Conservation (phyloP, 176 grass and related monocot species). For the Aegilops tauschii region DNA sequence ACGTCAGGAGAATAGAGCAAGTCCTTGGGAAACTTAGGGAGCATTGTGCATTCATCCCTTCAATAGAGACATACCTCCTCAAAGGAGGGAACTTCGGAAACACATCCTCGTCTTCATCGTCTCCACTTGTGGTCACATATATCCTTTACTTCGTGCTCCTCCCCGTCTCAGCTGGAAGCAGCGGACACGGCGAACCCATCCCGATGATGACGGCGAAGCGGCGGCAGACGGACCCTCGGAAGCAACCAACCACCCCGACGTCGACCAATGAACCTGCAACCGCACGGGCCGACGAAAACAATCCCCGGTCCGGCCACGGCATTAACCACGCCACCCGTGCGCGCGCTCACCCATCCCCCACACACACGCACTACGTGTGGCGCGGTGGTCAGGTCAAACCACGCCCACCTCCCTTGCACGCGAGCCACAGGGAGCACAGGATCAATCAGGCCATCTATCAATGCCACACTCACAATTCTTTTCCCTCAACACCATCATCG, state of each 20-base stretch:
- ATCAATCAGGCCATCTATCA: neutral
- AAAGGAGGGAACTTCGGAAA: too few relatives aligned
- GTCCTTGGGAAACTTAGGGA: too few relatives aligned
- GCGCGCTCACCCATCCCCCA: too few relatives aligned
- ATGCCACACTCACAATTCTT: neutral
- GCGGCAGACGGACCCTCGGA: neutral
- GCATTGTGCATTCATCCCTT: too few relatives aligned
- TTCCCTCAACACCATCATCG: neutral
- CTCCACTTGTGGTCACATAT: too few relatives aligned
- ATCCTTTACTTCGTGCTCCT: neutral
- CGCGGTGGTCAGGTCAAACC: neutral
- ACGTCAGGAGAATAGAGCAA: too few relatives aligned
- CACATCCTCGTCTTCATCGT: too few relatives aligned
- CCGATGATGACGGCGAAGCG: neutral
- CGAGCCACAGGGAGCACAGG: too few relatives aligned
- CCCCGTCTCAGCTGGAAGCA: neutral
- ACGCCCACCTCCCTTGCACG: too few relatives aligned
- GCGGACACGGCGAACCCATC: conserved; percentile 5
- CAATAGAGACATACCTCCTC: too few relatives aligned
- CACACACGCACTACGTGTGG: neutral
- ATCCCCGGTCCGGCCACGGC: neutral
- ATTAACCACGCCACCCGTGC: neutral
- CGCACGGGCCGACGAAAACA: neutral
- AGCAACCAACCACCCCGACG: conserved; percentile 7
- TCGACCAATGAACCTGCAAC: too few relatives aligned